Evolutionary conservation across 1,284 basidiomycete species (phyloP), one percentile per base, ranked within the genome.

Genomic region (Naganishia cerealis): DNA sequence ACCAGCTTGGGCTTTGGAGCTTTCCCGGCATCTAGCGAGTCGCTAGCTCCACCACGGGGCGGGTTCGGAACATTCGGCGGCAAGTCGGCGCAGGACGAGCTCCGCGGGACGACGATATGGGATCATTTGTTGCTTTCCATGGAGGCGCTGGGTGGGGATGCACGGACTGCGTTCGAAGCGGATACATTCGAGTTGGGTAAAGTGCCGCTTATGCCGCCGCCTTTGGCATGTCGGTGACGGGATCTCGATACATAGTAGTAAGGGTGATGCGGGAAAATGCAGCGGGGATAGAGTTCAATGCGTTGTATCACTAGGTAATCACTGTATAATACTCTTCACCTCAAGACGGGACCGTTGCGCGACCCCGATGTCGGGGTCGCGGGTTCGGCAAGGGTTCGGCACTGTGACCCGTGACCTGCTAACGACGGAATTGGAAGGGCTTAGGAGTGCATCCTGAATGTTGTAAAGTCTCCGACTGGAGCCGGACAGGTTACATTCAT

Each of bases 181-280:
- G 80, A 82, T 59, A 84, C 77, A 78, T 93, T 92, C 74, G 86
- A 86, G 72, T 87, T 87, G 85, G 88, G 87, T 12, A 84, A 85
- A 69, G 85, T 94, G 26, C 91, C 91, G 0, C 86, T 90, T 58
- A 86, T 87, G 81, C 84, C 90, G 57, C 91, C 91, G 43, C 91
- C 91, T 2, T 73, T 88, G 68, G 86, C 87, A n/a, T 71, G 70
- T 57, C 54, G 67, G 48, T 33, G 29, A 33, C 29, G 29, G 29
- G 29, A 33, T 33, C n/a, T n/a, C 29, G 29, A 3, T 33, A 33
- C 29, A 3, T 6, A 33, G 6, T n/a, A n/a, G n/a, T 69, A 55
- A 36, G 53, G 9, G 21, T 7, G 46, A 50, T 21, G 3, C 2
- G 7, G n/a, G 46, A 3, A 8, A 50, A 50, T 50, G 13, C 1